Evolutionary conservation across 257 asterid genomes (phyloP).

Genomic region (Fraxinus excelsior): DNA sequence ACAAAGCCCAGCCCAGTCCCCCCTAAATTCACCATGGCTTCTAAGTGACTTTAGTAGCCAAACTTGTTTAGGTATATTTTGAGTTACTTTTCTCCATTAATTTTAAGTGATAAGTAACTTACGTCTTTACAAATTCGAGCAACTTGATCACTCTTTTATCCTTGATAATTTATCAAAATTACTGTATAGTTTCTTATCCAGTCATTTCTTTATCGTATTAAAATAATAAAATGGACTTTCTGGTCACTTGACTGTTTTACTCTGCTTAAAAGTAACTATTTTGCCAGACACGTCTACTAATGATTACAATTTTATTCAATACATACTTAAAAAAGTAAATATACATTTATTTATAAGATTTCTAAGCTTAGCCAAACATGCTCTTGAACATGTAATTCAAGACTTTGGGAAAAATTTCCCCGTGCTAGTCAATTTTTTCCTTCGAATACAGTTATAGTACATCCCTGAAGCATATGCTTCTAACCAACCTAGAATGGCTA

Average conservation of each 20-base stretch:
- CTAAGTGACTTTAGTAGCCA: not conserved
- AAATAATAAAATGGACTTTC: not conserved
- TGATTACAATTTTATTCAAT: not conserved
- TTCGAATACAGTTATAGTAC: not conserved
- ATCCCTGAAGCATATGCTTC: slow-evolving; percentile 3
- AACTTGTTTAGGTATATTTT: not conserved
- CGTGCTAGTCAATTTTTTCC: not conserved
- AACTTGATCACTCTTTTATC: not conserved
- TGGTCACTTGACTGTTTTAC: not conserved
- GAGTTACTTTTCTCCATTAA: not conserved
- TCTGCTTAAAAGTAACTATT: not conserved
- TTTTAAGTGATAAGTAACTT: not conserved
- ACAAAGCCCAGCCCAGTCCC: too few species aligned
- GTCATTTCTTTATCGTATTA: not conserved
- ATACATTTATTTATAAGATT: not conserved
- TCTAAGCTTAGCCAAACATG: not conserved
- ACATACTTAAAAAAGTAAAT: not conserved
- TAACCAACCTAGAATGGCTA: slow-evolving; percentile 5
- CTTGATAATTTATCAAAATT: not conserved
- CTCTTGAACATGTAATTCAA: not conserved
- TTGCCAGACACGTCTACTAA: not conserved
- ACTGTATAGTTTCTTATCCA: not conserved
- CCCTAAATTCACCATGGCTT: too few species aligned
- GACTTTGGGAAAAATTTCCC: not conserved
- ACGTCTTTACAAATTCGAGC: not conserved